Percentiles rank a stretch among this genome's conserved stretches.
Evolutionary conservation across 2,329 filamentous ascomycete species (phyloP).

Genomic region (Hirsutella minnesotensis): DNA sequence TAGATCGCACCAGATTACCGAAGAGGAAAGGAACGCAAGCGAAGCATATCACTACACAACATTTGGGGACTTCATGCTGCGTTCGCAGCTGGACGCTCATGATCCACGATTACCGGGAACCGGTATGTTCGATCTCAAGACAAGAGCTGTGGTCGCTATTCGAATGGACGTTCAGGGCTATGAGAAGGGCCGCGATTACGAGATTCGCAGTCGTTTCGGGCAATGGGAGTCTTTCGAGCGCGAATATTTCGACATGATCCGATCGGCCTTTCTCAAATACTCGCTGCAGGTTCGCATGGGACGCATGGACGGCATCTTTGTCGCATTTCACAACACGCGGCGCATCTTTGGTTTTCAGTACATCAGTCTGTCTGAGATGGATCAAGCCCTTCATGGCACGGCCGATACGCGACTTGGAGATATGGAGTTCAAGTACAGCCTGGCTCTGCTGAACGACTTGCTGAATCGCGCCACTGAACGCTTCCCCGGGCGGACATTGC

Average conservation of each 20-base stretch:
- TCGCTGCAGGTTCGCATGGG: slow-evolving; percentile 94
- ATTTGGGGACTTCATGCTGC: slow-evolving; percentile 79
- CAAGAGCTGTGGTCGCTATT: slow-evolving; percentile 79
- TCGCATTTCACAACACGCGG: slow-evolving; percentile 89
- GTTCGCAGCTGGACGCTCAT: slow-evolving; percentile 86
- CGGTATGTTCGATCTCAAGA: slow-evolving; percentile 95
- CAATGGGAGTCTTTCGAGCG: slow-evolving; percentile 86
- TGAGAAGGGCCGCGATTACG: slow-evolving; percentile 70
- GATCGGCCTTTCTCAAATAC: slow-evolving; percentile 90
- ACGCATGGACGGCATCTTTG: slow-evolving; percentile 96
- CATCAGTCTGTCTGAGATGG: slow-evolving; percentile 76
- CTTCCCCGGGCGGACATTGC: slow-evolving; percentile 66
- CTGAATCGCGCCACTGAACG: slow-evolving; percentile 62
- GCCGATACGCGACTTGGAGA: slow-evolving; percentile 57
- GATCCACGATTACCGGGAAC: slow-evolving; percentile 78
- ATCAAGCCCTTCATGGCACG: slow-evolving; percentile 76
- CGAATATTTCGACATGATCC: slow-evolving; percentile 94
- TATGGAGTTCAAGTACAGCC: slow-evolving; percentile 71
- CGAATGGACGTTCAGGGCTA: slow-evolving; percentile 72
- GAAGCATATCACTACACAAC: slow-evolving; percentile 85
- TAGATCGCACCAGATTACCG: slow-evolving; percentile 54
- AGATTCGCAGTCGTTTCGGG: slow-evolving; percentile 66
- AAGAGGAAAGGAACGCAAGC: slow-evolving; percentile 57
- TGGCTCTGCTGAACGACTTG: slow-evolving; percentile 67
- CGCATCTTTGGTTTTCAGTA: slow-evolving; percentile 98